Evolutionary conservation across 2,329 filamentous ascomycete genomes (phyloP), one percentile per base, ranked within the genome.

Genomic region (Microsporum audouinii): DNA sequence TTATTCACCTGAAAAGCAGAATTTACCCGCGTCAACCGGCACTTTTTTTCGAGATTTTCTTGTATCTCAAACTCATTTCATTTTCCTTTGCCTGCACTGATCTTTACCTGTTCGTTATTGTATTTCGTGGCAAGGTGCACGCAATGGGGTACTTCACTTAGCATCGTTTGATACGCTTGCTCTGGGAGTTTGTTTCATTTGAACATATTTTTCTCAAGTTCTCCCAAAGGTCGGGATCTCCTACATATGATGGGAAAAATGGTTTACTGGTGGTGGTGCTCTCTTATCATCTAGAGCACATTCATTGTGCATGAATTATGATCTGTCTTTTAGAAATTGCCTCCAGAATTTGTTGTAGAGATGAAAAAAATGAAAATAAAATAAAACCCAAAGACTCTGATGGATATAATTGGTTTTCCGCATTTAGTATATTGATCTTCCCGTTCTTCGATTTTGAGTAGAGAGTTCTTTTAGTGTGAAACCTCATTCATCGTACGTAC

Each of bases 241-340:
- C 43, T 51, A 55, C 51, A 55, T 55, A 55, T 55, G 51, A 55
- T 7, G 33, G 49, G 51, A 55, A 55, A 55, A 55, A 43, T 43
- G 51, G 51, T 34, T 34, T 55, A 36, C 17, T 36, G 51, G 51
- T 34, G 51, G 51, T 51, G 33, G 51, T 55, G 29, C 36, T 55
- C n/a, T 55, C n/a, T 23, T 34, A 17, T 14, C 14, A 36, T 29
- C 51, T 17, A 14, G 29, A 31, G 31, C 31, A 55, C 31, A 29
- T 8, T 7, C 33, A 38, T 29, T 31, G 51, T 55, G 51, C 51
- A 55, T 36, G 51, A 36, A 17, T 55, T 17, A 38, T n/a, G 51
- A 55, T 34, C 27, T 34, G 6, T 23, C 3, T 17, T 3, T 55
- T 55, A 34, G n/a, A 23, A 43, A 57, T 14, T 23, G 31, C 27